Evolutionary conservation across 352 stramenopile species (phyloP), one percentile per base, ranked within the genome.

Genomic region (Pythium folliculosum): DNA sequence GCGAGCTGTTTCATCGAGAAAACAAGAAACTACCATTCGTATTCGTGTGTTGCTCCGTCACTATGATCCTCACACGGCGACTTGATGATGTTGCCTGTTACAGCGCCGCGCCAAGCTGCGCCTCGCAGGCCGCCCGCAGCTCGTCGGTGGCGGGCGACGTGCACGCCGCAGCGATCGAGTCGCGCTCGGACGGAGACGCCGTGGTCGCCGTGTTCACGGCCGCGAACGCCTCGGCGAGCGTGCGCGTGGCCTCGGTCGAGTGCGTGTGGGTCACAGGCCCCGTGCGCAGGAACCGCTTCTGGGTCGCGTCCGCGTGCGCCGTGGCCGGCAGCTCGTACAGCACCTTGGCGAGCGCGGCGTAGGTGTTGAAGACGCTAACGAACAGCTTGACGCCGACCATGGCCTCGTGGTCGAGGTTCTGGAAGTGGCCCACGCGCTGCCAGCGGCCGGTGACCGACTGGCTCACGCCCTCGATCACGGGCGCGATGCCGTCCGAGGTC

Each of bases 391-490:
- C 51, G 17, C 70, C 70, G 32, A 73, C 58, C 25, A 69, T 47
- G 21, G 57, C 66, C 14, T 69, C 57, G 66, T 77, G 70, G 70
- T 77, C 70, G n/a, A 73, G 32, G 17, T 49, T 68, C 47, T 60
- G 56, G 35, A 77, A 63, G 35, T 57, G 45, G 4, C 48, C 58
- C 23, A 77, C 38, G 54, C 67, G 70, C 49, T 77, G 65, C 70
- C 70, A 77, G 48, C 67, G 66, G 13, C 71, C 71, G 13, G 70
- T 22, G 17, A 61, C 37, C 27, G 69, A 76, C 43, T 67, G 47
- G 2, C 2, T 17, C 21, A 66, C 60, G 32, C 58, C 63, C 37
- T 76, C 64, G 37, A 72, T 54, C 13, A 76, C 64, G 21, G 30
- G 9, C 5, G 56, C 32, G 43, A 63, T 59, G 35, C 69, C 69